phyloP scores from a whole-genome alignment of 1,139 yeast genomes.

The Sugiyamaella xylanicola region DNA sequence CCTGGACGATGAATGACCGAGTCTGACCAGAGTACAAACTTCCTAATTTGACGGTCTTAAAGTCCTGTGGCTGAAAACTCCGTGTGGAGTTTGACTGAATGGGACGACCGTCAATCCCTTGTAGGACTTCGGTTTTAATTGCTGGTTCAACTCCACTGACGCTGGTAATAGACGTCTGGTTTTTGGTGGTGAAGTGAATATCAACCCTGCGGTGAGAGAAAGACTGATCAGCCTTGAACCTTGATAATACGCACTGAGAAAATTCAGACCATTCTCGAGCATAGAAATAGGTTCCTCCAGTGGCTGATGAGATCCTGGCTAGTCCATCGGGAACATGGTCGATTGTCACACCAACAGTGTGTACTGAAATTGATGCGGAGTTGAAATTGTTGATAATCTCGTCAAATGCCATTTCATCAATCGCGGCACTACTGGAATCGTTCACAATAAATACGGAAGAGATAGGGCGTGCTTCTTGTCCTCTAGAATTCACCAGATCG shows the following conservation, averaged over 20 bases:
- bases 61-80: constrained; percentile 19
- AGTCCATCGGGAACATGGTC: constrained; percentile 25
- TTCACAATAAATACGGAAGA: constrained; percentile 24
- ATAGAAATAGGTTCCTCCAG: constrained; percentile 27
- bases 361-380: constrained; percentile 18
- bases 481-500: neutral
- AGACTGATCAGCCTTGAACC: constrained; percentile 23
- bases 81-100: constrained; percentile 7
- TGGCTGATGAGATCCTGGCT: constrained; percentile 16
- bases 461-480: constrained; percentile 21
- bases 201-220: constrained; percentile 26
- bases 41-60: constrained; percentile 26
- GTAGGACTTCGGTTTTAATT: constrained; percentile 20
- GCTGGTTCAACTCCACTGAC: constrained; percentile 23
- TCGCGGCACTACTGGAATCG: constrained; percentile 18
- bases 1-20: constrained; percentile 30
- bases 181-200: constrained; percentile 24
- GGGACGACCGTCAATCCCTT: constrained; percentile 15
- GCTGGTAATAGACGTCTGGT: constrained; percentile 24
- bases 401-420: neutral
- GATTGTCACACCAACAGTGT: constrained; percentile 26
- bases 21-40: constrained; percentile 29
- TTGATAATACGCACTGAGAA: constrained; percentile 19
- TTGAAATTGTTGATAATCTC: constrained; percentile 6
- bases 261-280: constrained; percentile 25